Conservation (phyloP, 2,329 filamentous ascomycete genomes). For the Aspergillus unguis region DNA sequence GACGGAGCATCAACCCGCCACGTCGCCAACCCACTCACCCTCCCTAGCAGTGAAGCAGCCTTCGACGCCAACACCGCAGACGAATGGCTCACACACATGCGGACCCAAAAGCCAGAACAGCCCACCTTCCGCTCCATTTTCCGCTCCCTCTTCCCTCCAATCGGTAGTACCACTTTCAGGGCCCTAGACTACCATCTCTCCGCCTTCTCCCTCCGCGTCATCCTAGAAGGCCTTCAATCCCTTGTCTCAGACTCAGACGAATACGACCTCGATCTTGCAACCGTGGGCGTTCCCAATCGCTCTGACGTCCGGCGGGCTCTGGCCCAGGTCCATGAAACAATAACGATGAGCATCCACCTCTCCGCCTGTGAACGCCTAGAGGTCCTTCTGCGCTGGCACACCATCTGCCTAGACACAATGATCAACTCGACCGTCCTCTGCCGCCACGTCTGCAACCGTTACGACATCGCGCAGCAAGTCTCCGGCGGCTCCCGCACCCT, state of each 20-base stretch:
- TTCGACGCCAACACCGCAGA: conserved; percentile 42
- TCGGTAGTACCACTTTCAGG: conserved; percentile 22
- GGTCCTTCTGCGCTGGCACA: conserved; percentile 45
- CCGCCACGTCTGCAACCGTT: conserved; percentile 38
- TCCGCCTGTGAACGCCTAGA: conserved; percentile 39
- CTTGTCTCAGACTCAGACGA: conserved; percentile 42
- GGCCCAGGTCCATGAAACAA: conserved; percentile 40
- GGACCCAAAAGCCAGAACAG: conserved; percentile 28
- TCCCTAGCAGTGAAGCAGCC: conserved; percentile 40
- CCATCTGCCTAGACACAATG: conserved; percentile 44
- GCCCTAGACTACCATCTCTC: conserved; percentile 35
- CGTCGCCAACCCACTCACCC: conserved; percentile 39
- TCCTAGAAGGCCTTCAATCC: conserved; percentile 46
- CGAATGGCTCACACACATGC: conserved; percentile 42
- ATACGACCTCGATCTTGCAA: conserved; percentile 35
- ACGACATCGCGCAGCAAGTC: conserved; percentile 40
- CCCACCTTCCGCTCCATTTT: conserved; percentile 42
- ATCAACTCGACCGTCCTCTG: conserved; percentile 42
- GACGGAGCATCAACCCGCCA: conserved; percentile 44
- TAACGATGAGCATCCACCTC: conserved; percentile 36
- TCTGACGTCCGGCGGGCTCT: conserved; percentile 40
- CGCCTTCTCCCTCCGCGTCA: conserved; percentile 41
- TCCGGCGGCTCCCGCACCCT: conserved; percentile 31
- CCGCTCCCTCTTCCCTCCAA: conserved; percentile 38
- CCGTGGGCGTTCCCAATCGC: conserved; percentile 40